Evolutionary conservation across 1,284 basidiomycete genomes (phyloP).

Genomic region (Ustilago nuda): DNA sequence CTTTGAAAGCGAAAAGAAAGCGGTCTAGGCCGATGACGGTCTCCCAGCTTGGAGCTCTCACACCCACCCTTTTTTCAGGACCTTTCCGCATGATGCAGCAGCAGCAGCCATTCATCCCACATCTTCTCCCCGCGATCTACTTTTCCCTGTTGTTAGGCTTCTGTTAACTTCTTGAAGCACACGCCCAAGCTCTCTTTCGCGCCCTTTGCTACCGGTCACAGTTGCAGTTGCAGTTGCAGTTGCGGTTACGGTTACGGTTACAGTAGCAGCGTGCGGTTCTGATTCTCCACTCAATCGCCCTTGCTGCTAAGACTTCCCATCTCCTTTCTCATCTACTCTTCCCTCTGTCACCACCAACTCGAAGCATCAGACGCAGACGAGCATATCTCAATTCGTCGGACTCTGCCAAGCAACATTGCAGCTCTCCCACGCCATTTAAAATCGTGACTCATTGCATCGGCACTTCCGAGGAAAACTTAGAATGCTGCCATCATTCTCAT

Average conservation of each 20-base stretch:
- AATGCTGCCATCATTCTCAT: slow-evolving; percentile 16
- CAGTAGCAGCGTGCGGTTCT: background rate
- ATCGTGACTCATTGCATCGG: background rate
- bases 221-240: background rate
- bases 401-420: background rate
- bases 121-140: background rate
- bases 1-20: slow-evolving; percentile 38
- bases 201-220: background rate
- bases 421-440: background rate
- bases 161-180: slow-evolving; percentile 5
- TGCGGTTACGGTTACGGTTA: too few relatives aligned
- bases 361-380: background rate
- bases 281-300: background rate
- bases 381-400: too few relatives aligned
- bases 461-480: slow-evolving; percentile 1
- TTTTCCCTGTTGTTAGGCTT: background rate
- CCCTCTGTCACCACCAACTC: background rate
- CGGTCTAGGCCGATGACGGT: slow-evolving; percentile 33
- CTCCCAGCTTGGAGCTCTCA: slow-evolving; percentile 5
- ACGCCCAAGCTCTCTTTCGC: background rate
- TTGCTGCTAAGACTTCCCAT: background rate
- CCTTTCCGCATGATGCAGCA: slow-evolving; percentile 10
- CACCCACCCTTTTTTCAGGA: slow-evolving; percentile 6
- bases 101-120: background rate
- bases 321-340: background rate